Evolutionary conservation across 1,139 yeast genomes (phyloP), one percentile per base, ranked within the genome.

Genomic region (Pichia sp.): DNA sequence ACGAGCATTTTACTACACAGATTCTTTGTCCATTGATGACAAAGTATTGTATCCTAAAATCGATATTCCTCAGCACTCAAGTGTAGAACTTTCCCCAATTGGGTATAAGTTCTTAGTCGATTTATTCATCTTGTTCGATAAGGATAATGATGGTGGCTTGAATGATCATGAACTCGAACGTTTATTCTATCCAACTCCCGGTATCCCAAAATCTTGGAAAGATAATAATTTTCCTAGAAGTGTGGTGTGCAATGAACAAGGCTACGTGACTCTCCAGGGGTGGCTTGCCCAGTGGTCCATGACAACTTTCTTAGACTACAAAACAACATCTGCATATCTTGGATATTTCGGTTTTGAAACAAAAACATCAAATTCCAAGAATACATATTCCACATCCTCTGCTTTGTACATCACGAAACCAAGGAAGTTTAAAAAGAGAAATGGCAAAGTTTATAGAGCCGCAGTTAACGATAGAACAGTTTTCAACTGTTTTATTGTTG

Each of bases 231-330:
- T 93, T 64, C 99, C 99, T 0, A 75, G 80, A 29, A 83, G 95
- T 1, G 87, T 95, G 6, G 97, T 92, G 2, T 81, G 96, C 55
- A 92, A 91, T 67, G 97, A 90, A 60, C 84, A 83, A 59, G 97
- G 97, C 0, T 81, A 84, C 66, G 93, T 93, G 2, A 89, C 98
- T 0, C 71, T 93, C 36, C 98, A 93, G 72, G 99, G 99, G 1
- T 93, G 99, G 99, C 72, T 93, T 47, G 98, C 99, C 0, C 98
- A 93, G 65, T 93, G 99, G 99, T 86, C 93, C 62, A 85, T 93
- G 85, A 90, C 97, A 0, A 92, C 98, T 0, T 90, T 84, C 64
- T 73, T 93, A 43, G 96, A 91, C 64, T 84, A 87, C 67, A 83
- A 79, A 64, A 85, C 91, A 0, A 91, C 98, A 0, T 77, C 93